Base-by-base conservation (phyloP, 768 basidiomycete species). In the Rhizopogon salebrosus region DNA sequence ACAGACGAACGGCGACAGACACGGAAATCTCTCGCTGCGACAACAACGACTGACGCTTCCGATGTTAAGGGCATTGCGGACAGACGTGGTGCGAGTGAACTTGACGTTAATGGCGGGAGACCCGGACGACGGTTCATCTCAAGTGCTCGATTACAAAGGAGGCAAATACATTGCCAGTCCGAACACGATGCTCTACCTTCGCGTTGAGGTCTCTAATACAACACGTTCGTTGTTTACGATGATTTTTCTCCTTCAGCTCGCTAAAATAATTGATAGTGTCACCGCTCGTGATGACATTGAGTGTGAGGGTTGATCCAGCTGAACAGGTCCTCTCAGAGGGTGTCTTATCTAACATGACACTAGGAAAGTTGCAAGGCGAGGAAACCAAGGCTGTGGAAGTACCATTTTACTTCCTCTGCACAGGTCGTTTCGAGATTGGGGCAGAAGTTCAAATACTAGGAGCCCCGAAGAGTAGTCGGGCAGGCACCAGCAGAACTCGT, bases 41-140 rank as follows among this genome's bases (percentile, higher is more conserved):
- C 77, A 80, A 41, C 89, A 95, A 56, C 74, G 85, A 14, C 78
- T 98, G 71, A 84, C 90, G 3, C 62, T 80, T 43, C 80, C 80
- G 0, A 93, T 97, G 88, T 72, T 97, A 14, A 84, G 91, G 48
- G 78, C 80, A 22, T 69, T 97, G 37, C 84, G 85, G 24, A 79
- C 80, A 34, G 86, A 93, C 59, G 74, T 79, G 6, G 80, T 85
- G 10, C 75, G 73, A 6, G 72, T 95, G 24, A 67, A 76, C 4
- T 62, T 95, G 56, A 74, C 74, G 0, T 66, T 92, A 37, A 61
- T 65, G 5, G 61, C 57, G 24, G 70, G 73, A 52, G 63, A 63
- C 11, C 40, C 49, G 16, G 58, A 63, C 27, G 54, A 58, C 31
- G 20, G 34, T 43, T 45, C 51, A 34, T 31, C 57, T 53, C 29